Percentiles rank a stretch among this genome's conserved stretches.
Conservation (phyloP, 1,139 yeast genomes). For the Kodamaea fungicola region DNA sequence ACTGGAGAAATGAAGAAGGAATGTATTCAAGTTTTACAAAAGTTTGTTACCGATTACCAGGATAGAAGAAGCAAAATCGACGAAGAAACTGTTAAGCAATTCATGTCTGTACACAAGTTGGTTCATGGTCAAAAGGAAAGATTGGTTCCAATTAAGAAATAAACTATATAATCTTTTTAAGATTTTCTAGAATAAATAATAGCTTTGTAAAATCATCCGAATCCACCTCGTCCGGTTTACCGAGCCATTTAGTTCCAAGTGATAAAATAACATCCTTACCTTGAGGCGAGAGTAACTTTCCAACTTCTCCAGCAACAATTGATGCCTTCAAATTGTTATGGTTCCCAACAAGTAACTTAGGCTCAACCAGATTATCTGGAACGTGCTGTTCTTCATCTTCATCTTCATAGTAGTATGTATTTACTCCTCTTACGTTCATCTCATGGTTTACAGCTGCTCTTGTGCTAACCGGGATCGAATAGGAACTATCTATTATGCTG, state of each 20-base stretch:
- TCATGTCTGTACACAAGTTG: constrained; percentile 84
- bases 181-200: constrained; percentile 36
- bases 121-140: constrained; percentile 66
- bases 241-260: constrained; percentile 44
- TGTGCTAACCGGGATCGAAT: constrained; percentile 39
- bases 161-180: constrained; percentile 26
- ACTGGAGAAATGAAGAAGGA: constrained; percentile 93
- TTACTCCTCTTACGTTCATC: constrained; percentile 2
- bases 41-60: constrained; percentile 79
- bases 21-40: constrained; percentile 77
- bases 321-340: constrained; percentile 38
- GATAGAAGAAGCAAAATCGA: constrained; percentile 66
- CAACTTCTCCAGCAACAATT: constrained; percentile 43
- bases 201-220: constrained; percentile 40
- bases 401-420: constrained; percentile 1
- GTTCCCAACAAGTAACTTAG: constrained; percentile 38
- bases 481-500: constrained; percentile 42
- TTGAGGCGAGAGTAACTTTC: constrained; percentile 33
- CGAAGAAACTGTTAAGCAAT: constrained; percentile 61
- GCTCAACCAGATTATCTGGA: constrained; percentile 34
- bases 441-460: constrained; percentile 21
- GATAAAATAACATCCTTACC: constrained; percentile 32
- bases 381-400: constrained; percentile 9
- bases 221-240: constrained; percentile 31
- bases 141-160: constrained; percentile 61